phyloP scores from a whole-genome alignment of 2,329 filamentous ascomycete species.

The Pseudogymnoascus sp. region DNA sequence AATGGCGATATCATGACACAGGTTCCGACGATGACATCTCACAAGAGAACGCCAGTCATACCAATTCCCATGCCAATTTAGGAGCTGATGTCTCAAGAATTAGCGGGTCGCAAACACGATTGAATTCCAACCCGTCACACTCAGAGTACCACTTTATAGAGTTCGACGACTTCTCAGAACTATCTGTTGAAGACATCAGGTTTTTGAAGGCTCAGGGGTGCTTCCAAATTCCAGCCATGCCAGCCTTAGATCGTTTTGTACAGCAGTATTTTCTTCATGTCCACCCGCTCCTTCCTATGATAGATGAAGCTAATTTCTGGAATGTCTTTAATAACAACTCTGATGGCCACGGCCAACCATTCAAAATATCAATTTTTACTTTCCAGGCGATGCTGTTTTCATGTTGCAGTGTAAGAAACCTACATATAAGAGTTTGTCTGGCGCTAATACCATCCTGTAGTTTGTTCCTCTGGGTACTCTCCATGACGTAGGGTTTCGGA shows the following conservation, averaged over 20 bases:
- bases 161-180: too few species aligned
- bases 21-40: too few species aligned
- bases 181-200: too few species aligned
- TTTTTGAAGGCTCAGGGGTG: too few species aligned
- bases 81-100: too few species aligned
- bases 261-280: constrained; percentile 43
- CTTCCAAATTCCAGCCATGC: constrained; percentile 37
- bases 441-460: background rate
- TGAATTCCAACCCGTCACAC: too few species aligned
- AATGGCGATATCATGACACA: too few species aligned
- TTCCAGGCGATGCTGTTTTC: constrained; percentile 42
- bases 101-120: too few species aligned
- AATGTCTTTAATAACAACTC: constrained; percentile 34
- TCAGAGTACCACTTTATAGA: too few species aligned
- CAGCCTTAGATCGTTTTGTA: constrained; percentile 45
- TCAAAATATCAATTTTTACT: constrained; percentile 37
- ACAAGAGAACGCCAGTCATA: too few species aligned
- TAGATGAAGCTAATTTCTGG: constrained; percentile 45
- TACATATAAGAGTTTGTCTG: background rate
- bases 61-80: too few species aligned
- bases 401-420: constrained; percentile 29
- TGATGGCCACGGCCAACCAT: constrained; percentile 18
- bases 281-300: constrained; percentile 39
- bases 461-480: constrained; percentile 10
- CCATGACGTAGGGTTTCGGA: constrained; percentile 33